Percentiles rank a stretch among this genome's conserved stretches.
These are phyloP conservation scores for Penicillium fimorum DNA, from an alignment of 495 filamentous ascomycete genomes.

Conservation along the genomic window DNA sequence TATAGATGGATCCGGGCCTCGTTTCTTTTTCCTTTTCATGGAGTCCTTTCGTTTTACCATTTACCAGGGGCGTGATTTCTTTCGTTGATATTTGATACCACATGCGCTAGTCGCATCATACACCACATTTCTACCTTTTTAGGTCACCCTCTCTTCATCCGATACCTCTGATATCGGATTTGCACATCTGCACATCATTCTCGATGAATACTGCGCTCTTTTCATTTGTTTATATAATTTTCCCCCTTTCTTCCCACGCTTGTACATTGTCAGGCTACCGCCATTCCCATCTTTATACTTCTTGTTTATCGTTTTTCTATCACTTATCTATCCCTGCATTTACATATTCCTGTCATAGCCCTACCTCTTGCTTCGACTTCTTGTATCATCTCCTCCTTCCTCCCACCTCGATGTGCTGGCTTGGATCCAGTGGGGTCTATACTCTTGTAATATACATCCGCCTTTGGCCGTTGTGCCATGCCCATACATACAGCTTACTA, in stretches of 20 bases:
- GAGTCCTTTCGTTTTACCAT: constrained; percentile 28
- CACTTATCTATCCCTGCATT: constrained; percentile 25
- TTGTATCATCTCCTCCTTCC: constrained; percentile 12
- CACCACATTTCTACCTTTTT: constrained; percentile 22
- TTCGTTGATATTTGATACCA: constrained; percentile 32
- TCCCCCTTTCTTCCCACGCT: constrained; percentile 8
- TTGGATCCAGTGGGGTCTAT: constrained; percentile 26
- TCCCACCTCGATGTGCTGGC: constrained; percentile 19
- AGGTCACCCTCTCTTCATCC: constrained; percentile 18
- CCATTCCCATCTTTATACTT: constrained; percentile 8
- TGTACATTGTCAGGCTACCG: constrained; percentile 30
- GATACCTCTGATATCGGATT: constrained; percentile 20
- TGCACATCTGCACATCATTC: constrained; percentile 17
- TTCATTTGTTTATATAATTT: constrained; percentile 37
- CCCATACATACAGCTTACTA: constrained; percentile 28
- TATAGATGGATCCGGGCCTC: constrained; percentile 45
- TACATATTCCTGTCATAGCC: constrained; percentile 18
- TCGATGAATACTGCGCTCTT: constrained; percentile 25
- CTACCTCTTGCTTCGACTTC: constrained; percentile 10
- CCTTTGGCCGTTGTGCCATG: constrained; percentile 21
- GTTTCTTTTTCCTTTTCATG: constrained; percentile 30
- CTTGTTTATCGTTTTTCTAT: constrained; percentile 18
- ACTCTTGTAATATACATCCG: constrained; percentile 43
- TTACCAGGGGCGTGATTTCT: constrained; percentile 22
- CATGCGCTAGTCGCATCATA: constrained; percentile 40